Evolutionary conservation across 768 basidiomycete species (phyloP), one percentile per base, ranked within the genome.

Genomic region (Lanmaoa rubissima): DNA sequence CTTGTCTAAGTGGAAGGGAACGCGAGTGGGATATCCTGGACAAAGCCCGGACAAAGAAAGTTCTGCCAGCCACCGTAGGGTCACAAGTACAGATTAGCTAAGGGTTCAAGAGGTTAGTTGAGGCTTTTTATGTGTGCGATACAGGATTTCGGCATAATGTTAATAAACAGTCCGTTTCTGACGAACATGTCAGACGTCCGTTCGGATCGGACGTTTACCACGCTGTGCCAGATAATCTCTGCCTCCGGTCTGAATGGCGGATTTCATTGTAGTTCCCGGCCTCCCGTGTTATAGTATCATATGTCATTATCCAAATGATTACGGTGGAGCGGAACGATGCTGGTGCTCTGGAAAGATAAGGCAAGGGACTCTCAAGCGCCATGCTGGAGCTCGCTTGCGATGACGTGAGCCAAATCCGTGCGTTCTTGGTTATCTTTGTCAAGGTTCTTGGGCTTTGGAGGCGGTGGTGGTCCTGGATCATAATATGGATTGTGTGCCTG

Each of bases 381-480:
- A 21, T 41, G 51, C 24, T 28, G 32, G 34, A 24, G 21, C 21
- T 24, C 21, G 21, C 21, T 24, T 24, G 21, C 21, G 21, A 24
- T 24, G 21, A 24, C 21, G 21, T 24, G 21, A 24, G 12, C 41
- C n/a, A 10, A 19, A 44, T 13, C 31, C 0, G 44, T 14, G 36
- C 11, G 21, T 14, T 38, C 46, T 34, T 57, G 58, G 24, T 34
- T 42, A 32, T 39, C 55, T 45, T 58, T 49, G 34, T 58, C 52
- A 21, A 45, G 10, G 2, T 63, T 61, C 52, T 74, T 71, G 34
- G 64, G 55, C 43, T 65, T 76, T 21, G 80, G 82, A 24, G 80
- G 80, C 1, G 86, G 84, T 0, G 78, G 82, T 9, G 85, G 87
- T 1, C 87, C 88, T 36, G 87, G 84, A 69, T 90, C 87, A 67